phyloP scores from a whole-genome alignment of 345 rosid genomes.

The Euclidium syriacum region DNA sequence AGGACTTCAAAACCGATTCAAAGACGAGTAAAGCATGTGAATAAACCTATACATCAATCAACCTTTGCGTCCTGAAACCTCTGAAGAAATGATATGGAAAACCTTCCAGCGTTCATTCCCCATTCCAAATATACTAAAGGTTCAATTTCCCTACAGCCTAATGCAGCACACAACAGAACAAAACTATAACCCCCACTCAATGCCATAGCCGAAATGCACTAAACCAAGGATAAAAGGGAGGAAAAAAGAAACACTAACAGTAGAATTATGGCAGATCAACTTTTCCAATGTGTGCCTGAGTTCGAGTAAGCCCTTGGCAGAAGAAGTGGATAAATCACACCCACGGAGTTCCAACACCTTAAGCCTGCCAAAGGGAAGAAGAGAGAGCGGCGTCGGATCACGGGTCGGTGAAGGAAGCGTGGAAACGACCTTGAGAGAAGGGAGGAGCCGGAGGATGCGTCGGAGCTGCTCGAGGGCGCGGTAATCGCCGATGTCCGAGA shows the following conservation, averaged over 20 bases:
- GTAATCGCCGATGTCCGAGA: conserved; percentile 92
- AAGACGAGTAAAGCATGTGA: conserved; percentile 5
- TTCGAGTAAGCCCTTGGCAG: conserved; percentile 89
- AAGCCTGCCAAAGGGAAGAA: conserved; percentile 73
- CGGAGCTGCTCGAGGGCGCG: conserved; percentile 97
- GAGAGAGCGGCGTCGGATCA: conserved; percentile 88
- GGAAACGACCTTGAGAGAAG: conserved; percentile 81
- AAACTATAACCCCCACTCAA: conserved; percentile 21
- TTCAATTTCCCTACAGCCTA: conserved; percentile 24
- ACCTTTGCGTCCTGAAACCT: conserved; percentile 22
- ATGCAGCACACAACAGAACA: conserved; percentile 2
- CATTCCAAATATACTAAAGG: conserved; percentile 25
- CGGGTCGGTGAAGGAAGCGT: conserved; percentile 65
- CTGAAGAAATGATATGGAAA: conserved; percentile 24
- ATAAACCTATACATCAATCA: conserved; percentile 20
- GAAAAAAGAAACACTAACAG: conserved; percentile 47
- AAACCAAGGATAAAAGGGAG: background rate
- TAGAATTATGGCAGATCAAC: conserved; percentile 87
- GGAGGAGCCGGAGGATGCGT: conserved; percentile 69
- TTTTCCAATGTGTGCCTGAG: conserved; percentile 85
- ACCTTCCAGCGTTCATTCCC: conserved; percentile 14
- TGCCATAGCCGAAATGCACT: conserved; percentile 3
- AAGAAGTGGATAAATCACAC: conserved; percentile 88
- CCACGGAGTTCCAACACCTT: conserved; percentile 84
- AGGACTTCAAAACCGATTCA: background rate